These are phyloP conservation scores for Ascochyta fabae DNA, from an alignment of 2,329 filamentous ascomycete species.

Conservation along the genomic window DNA sequence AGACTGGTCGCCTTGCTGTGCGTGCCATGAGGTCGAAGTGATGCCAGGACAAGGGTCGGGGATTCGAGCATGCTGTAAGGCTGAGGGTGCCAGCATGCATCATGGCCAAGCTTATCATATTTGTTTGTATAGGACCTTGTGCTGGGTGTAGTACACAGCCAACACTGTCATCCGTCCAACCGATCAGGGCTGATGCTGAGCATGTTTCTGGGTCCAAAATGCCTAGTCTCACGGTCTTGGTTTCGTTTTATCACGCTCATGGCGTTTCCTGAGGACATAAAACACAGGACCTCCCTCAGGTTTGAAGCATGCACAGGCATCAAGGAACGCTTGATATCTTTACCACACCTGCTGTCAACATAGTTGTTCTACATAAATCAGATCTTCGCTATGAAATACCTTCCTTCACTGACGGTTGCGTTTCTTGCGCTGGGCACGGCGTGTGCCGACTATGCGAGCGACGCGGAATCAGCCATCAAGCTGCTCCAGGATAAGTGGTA, in stretches of 20 bases:
- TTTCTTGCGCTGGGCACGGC: neutral
- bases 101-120: slow-evolving; percentile 21
- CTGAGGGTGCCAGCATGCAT: slow-evolving; percentile 16
- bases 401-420: slow-evolving; percentile 16
- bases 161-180: slow-evolving; percentile 19
- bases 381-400: slow-evolving; percentile 22
- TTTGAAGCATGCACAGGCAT: slow-evolving; percentile 1
- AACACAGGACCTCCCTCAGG: slow-evolving; percentile 20
- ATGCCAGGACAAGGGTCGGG: slow-evolving; percentile 12
- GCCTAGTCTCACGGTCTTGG: slow-evolving; percentile 15
- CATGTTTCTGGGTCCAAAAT: slow-evolving; percentile 19
- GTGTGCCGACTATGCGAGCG: slow-evolving; percentile 34
- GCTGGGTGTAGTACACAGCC: slow-evolving; percentile 17
- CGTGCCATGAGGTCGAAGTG: slow-evolving; percentile 24
- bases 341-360: neutral
- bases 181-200: slow-evolving; percentile 25
- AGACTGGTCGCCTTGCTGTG: slow-evolving; percentile 23
- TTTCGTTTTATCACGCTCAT: slow-evolving; percentile 22
- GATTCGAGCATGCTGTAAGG: neutral
- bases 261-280: slow-evolving; percentile 26
- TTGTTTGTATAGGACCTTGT: slow-evolving; percentile 26
- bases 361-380: neutral
- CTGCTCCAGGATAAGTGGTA: slow-evolving; percentile 44
- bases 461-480: slow-evolving; percentile 38
- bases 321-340: neutral